Evolutionary conservation across 1,139 yeast species (phyloP).

Genomic region (Saccharomyces hybrid): DNA sequence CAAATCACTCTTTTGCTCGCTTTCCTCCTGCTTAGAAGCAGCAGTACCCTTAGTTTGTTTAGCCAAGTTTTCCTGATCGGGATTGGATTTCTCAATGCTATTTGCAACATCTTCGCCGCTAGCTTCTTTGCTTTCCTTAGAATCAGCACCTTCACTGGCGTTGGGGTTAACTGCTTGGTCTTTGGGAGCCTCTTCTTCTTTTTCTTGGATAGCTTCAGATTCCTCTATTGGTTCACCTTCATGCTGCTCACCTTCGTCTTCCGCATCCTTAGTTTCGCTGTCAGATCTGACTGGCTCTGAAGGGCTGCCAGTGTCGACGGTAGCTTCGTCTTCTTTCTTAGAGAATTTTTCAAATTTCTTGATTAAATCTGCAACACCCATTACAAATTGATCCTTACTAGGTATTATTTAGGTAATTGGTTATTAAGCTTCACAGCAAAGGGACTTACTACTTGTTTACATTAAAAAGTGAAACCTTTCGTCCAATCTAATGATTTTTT

Average conservation of each 20-base stretch:
- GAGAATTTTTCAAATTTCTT: constrained; percentile 31
- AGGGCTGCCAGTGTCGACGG: neutral
- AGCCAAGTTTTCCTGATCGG: neutral
- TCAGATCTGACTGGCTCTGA: neutral
- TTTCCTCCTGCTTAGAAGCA: constrained; percentile 2
- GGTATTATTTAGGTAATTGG: neutral
- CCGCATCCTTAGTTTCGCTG: neutral
- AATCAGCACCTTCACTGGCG: neutral
- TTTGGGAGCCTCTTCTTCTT: neutral
- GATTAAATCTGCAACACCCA: constrained; percentile 34
- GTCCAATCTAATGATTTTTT: neutral
- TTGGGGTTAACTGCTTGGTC: neutral
- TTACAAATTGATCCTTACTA: constrained; percentile 4
- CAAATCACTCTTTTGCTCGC: constrained; percentile 3
- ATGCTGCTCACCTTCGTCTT: neutral
- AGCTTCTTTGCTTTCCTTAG: neutral
- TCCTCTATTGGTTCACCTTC: neutral
- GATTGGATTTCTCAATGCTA: neutral
- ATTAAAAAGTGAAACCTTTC: neutral
- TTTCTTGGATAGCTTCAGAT: neutral
- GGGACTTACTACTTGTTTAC: neutral
- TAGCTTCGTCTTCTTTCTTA: constrained; percentile 7
- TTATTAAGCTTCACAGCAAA: neutral
- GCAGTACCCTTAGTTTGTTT: constrained; percentile 4
- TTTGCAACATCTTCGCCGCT: neutral